Percentiles rank a stretch among this genome's conserved stretches.
Evolutionary conservation across 2,329 filamentous ascomycete genomes (phyloP).

Genomic region (Talaromyces sp.): DNA sequence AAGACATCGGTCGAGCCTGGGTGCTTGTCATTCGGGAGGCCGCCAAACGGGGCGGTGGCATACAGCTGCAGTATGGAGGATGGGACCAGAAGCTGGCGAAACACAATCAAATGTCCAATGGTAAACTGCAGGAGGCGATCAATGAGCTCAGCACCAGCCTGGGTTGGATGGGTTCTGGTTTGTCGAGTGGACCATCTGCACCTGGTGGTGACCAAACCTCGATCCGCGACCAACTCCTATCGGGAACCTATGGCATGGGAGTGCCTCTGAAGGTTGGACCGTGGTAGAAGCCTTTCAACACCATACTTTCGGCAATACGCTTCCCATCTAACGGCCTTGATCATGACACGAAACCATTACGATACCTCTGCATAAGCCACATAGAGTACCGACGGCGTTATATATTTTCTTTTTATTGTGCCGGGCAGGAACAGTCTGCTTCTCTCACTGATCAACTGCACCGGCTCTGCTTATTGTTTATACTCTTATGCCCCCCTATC

Average conservation of each 20-base stretch:
- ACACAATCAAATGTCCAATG: slow-evolving; percentile 82
- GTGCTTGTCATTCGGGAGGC: slow-evolving; percentile 85
- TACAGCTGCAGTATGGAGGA: slow-evolving; percentile 79
- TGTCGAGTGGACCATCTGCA: slow-evolving; percentile 22
- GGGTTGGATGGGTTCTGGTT: slow-evolving; percentile 65
- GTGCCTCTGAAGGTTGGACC: slow-evolving; percentile 52
- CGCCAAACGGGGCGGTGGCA: slow-evolving; percentile 83
- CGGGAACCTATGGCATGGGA: slow-evolving; percentile 52
- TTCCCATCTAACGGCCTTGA: slow-evolving; percentile 11
- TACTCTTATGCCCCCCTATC: background rate
- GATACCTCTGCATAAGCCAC: slow-evolving; percentile 40
- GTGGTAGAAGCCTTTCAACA: slow-evolving; percentile 38
- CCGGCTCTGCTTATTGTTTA: background rate
- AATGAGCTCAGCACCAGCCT: slow-evolving; percentile 68
- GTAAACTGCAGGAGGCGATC: slow-evolving; percentile 74
- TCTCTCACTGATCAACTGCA: background rate
- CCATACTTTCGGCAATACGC: slow-evolving; percentile 7
- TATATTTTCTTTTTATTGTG: slow-evolving; percentile 7
- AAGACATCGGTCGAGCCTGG: slow-evolving; percentile 94
- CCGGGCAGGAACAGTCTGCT: background rate
- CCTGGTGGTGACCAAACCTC: slow-evolving; percentile 39
- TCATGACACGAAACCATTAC: slow-evolving; percentile 38
- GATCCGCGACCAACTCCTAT: slow-evolving; percentile 53
- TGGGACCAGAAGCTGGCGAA: slow-evolving; percentile 87
- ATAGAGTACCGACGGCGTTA: slow-evolving; percentile 36